A percentile compares a stretch with the other conserved stretches of the same genome.
phyloP scores from a whole-genome alignment of 148 eudicot genomes.

The Persicaria maculosa region DNA sequence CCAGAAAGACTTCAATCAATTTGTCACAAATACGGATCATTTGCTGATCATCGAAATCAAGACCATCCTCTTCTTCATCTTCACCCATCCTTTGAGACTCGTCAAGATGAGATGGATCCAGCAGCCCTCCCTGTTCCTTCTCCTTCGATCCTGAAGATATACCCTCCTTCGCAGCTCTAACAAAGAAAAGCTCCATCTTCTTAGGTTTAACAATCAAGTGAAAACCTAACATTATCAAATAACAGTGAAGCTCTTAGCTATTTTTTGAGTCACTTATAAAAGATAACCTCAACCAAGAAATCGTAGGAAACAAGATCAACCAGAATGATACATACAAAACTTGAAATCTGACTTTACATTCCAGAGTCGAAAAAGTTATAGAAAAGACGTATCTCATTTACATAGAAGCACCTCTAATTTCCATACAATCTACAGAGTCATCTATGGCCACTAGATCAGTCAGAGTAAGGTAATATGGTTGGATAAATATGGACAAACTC shows the following conservation, averaged over 20 bases:
- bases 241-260: neutral
- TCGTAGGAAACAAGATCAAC: neutral
- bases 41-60: conserved; percentile 34
- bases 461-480: neutral
- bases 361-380: neutral
- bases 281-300: neutral
- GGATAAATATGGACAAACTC: neutral
- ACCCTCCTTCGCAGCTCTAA: conserved; percentile 25
- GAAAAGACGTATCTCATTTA: neutral
- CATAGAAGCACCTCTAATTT: neutral
- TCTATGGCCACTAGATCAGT: neutral
- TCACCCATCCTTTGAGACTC: conserved; percentile 17
- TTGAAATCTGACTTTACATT: neutral
- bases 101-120: conserved; percentile 18
- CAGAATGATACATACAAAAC: neutral
- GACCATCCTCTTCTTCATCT: conserved; percentile 16
- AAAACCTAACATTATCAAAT: conserved; percentile 23
- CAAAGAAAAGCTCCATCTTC: conserved; percentile 25
- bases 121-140: conserved; percentile 22
- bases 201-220: conserved; percentile 14
- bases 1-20: conserved; percentile 74
- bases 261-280: neutral
- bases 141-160: conserved; percentile 28
- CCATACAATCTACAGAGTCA: neutral
- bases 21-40: conserved; percentile 77